Base-by-base conservation (phyloP, 495 filamentous ascomycete species). In the Hamigera avellanea region DNA sequence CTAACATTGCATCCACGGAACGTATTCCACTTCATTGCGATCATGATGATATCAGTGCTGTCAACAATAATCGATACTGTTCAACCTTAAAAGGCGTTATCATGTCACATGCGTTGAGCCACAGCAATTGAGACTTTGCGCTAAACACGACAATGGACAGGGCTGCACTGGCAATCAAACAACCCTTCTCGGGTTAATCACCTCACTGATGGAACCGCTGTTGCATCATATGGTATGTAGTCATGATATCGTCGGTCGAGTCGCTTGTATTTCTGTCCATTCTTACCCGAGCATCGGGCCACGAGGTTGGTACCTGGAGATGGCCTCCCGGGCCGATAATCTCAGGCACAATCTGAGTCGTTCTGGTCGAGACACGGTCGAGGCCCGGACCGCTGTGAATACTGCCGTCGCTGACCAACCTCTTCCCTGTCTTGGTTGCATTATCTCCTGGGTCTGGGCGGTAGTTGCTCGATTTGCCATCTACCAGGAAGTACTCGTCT, bases 401-500 rank as follows among this genome's bases (percentile, higher is more conserved):
- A 14, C 43, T 45, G 13, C 44, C 48, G 16, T 56, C 48, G 8
- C 46, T 44, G 18, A 33, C 13, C 17, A 48, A 26, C 13, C 25
- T 32, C 27, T 32, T 26, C 17, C 44, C 50, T 16, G 35, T 34
- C 35, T 61, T 62, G 1, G 48, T 40, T 1, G 52, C 40, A 18
- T 49, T 46, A 18, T 53, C 40, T 8, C 49, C 58, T 28, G 42
- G 26, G 26, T 55, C 53, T 3, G 54, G 56, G 21, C 43, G 45
- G 12, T 42, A 36, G 29, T 40, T 45, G 26, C 35, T 44, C 2
- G 42, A 39, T 32, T 64, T 64, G 33, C 54, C 57, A 16, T 61
- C 61, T 3, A 50, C 50, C 23, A 48, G 37, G 33, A 51, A 62
- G 33, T 53, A 62, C 32, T 59, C 61, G 17, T 62, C 47, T 27